phyloP scores from a whole-genome alignment of 2,329 filamentous ascomycete species.

The Lecanosticta acicola region DNA sequence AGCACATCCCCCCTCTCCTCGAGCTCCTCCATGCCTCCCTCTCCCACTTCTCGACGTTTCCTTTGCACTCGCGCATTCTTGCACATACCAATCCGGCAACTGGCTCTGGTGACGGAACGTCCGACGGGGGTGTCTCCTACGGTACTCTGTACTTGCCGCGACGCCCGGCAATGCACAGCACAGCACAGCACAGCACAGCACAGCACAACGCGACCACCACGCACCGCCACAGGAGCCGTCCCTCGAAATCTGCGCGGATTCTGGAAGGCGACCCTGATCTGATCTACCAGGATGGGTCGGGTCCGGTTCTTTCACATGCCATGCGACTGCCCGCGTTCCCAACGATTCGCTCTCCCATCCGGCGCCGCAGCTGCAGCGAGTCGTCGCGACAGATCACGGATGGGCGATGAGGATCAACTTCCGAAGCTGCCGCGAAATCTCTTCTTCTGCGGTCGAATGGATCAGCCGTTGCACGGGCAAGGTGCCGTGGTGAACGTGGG shows the following conservation, averaged over 20 bases:
- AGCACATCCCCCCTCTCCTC: conserved; percentile 10
- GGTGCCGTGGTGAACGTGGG: conserved; percentile 4
- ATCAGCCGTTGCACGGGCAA: background rate
- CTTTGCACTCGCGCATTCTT: background rate
- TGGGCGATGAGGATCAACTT: conserved; percentile 3
- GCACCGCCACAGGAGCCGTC: background rate
- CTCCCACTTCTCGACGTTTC: background rate
- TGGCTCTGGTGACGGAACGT: conserved; percentile 3
- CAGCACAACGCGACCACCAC: conserved; percentile 3
- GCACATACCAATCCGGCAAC: conserved; percentile 5
- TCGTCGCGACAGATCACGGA: too few species aligned
- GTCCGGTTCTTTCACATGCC: background rate
- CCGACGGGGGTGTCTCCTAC: background rate
- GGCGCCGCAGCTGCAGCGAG: too few species aligned
- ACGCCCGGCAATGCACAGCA: background rate
- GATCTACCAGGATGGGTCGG: too few species aligned
- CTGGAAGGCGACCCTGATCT: conserved; percentile 2
- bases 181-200: too few species aligned
- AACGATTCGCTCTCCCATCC: background rate
- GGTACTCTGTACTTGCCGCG: background rate
- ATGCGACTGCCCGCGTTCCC: background rate
- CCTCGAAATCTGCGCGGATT: conserved; percentile 1
- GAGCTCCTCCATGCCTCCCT: conserved; percentile 18
- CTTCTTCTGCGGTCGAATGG: background rate
- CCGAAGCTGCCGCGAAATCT: conserved; percentile 8